Percentiles rank a stretch among this genome's conserved stretches.
These are phyloP conservation scores for Excoecaria agallocha DNA, from an alignment of 345 rosid genomes.

Conservation along the genomic window DNA sequence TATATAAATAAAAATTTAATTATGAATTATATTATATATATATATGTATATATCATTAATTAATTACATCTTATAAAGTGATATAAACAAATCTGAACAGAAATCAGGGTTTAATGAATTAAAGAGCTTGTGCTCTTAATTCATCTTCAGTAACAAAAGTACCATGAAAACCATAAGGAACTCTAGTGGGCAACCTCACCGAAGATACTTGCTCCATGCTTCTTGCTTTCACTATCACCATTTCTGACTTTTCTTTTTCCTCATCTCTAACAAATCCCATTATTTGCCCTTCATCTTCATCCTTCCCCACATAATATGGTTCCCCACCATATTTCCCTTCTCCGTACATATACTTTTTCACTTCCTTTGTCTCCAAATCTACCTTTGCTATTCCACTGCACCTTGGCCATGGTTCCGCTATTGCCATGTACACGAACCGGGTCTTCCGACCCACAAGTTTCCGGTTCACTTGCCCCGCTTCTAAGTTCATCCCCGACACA, in stretches of 20 bases:
- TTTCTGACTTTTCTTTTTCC: constrained; percentile 45
- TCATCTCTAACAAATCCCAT: constrained; percentile 64
- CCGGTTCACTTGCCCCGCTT: constrained; percentile 59
- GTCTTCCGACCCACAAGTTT: constrained; percentile 39
- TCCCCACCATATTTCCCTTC: constrained; percentile 59
- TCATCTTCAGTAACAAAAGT: constrained; percentile 50
- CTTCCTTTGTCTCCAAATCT: constrained; percentile 43
- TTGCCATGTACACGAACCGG: constrained; percentile 60
- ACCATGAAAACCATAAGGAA: constrained; percentile 80
- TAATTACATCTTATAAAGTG: too few species aligned
- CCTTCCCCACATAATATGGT: constrained; percentile 47
- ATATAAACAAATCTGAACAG: too few species aligned
- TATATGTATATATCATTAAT: too few species aligned
- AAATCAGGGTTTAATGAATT: neutral
- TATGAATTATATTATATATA: too few species aligned
- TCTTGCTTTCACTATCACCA: constrained; percentile 47
- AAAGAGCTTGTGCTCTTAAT: constrained; percentile 33
- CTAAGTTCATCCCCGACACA: constrained; percentile 49
- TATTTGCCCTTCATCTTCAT: constrained; percentile 49
- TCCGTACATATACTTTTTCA: constrained; percentile 45
- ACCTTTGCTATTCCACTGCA: constrained; percentile 65
- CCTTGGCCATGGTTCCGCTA: constrained; percentile 83
- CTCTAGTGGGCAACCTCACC: constrained; percentile 54
- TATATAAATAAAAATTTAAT: too few species aligned
- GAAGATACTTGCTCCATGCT: constrained; percentile 52